These are phyloP conservation scores for Sporothrix dimorphospora DNA, from an alignment of 2,329 filamentous ascomycete species.

Conservation along the genomic window DNA sequence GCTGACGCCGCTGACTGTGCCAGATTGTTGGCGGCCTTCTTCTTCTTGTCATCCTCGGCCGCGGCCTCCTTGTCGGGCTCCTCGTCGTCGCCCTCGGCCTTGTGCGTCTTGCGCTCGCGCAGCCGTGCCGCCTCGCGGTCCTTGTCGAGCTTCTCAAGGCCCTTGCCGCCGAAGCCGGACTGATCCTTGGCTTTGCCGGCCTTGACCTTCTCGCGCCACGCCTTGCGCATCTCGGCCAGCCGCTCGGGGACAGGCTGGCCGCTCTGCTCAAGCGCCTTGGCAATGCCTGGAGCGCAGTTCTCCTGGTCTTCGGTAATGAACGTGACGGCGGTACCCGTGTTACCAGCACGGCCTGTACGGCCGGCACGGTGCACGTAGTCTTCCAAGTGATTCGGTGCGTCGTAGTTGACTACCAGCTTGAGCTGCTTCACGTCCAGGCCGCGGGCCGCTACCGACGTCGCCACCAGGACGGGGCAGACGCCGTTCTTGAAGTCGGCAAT, in stretches of 20 bases:
- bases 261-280: slow-evolving; percentile 90
- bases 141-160: slow-evolving; percentile 86
- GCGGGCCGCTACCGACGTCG: slow-evolving; percentile 92
- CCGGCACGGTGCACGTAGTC: slow-evolving; percentile 96
- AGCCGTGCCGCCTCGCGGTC: slow-evolving; percentile 85
- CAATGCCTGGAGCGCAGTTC: slow-evolving; percentile 83
- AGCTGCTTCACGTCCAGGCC: slow-evolving; percentile 95
- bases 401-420: slow-evolving; percentile 94
- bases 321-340: slow-evolving; percentile 91
- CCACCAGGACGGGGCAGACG: slow-evolving; percentile 84
- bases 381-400: slow-evolving; percentile 90
- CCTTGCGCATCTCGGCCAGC: slow-evolving; percentile 66
- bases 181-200: slow-evolving; percentile 86
- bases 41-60: slow-evolving; percentile 67
- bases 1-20: slow-evolving; percentile 65
- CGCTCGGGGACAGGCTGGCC: slow-evolving; percentile 78
- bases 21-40: slow-evolving; percentile 67
- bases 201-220: slow-evolving; percentile 89
- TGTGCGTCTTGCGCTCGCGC: slow-evolving; percentile 85
- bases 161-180: slow-evolving; percentile 92
- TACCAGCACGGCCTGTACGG: slow-evolving; percentile 90
- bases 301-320: slow-evolving; percentile 92
- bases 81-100: slow-evolving; percentile 82
- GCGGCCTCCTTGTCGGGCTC: slow-evolving; percentile 70
- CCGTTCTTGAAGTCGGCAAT: slow-evolving; percentile 94